Conservation (phyloP, 805 yeast species). For the Ogataea methanolica region DNA sequence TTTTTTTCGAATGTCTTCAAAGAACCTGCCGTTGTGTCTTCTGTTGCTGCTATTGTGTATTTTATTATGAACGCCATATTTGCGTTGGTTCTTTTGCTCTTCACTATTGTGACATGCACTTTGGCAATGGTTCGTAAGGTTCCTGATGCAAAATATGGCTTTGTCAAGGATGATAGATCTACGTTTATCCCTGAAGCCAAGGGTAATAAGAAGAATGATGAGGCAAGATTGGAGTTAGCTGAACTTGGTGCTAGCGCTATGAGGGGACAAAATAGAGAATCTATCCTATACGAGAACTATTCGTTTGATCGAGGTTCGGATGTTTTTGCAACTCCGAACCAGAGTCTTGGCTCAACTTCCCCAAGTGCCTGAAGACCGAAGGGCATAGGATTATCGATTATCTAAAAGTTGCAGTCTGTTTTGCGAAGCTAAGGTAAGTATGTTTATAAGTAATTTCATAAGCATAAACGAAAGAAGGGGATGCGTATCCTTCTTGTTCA, state of each 20-base stretch:
- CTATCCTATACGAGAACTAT: constrained; percentile 29
- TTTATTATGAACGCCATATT: constrained; percentile 87
- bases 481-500: no score
- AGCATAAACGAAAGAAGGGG: no score
- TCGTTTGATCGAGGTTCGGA: not conserved
- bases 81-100: constrained; percentile 73
- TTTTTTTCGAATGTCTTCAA: constrained; percentile 82
- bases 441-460: no score
- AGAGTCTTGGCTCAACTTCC: no score
- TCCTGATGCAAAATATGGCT: constrained; percentile 94
- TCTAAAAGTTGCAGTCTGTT: no score
- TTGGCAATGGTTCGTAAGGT: constrained; percentile 82
- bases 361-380: no score
- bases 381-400: no score
- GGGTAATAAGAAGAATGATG: constrained; percentile 36
- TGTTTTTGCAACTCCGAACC: no score
- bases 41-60: constrained; percentile 86
- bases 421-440: no score
- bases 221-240: constrained; percentile 48
- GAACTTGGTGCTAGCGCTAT: constrained; percentile 69
- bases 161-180: constrained; percentile 93
- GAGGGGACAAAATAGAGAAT: constrained; percentile 50
- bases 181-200: constrained; percentile 71
- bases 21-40: constrained; percentile 83
- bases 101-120: constrained; percentile 84